Conservation (phyloP, 805 yeast genomes). For the Metschnikowia koreensis region DNA sequence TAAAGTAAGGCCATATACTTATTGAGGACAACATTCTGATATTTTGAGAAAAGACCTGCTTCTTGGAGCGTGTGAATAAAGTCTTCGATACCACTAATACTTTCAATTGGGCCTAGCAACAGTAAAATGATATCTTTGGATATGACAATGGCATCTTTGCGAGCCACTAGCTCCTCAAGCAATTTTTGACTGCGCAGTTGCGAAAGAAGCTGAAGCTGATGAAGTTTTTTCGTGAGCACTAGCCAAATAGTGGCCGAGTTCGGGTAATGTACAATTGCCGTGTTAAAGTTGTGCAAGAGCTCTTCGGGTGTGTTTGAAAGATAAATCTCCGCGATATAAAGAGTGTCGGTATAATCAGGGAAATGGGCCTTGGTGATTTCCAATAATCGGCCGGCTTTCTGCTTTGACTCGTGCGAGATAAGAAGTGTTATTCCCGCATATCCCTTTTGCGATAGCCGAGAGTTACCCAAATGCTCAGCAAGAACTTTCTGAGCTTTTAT, state of each 20-base stretch:
- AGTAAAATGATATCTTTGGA: conserved; percentile 32
- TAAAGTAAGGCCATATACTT: conserved; percentile 27
- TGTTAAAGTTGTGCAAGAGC: conserved; percentile 34
- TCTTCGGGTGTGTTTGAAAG: conserved; percentile 36
- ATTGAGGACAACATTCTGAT: conserved; percentile 23
- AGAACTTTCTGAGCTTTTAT: conserved; percentile 31
- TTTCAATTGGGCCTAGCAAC: conserved; percentile 30
- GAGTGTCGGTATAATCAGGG: conserved; percentile 24
- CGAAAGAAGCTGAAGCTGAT: conserved; percentile 33
- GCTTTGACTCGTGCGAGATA: conserved; percentile 22
- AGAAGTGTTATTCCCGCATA: conserved; percentile 39
- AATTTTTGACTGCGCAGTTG: conserved; percentile 27
- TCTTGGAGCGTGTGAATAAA: conserved; percentile 18
- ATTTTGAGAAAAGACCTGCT: conserved; percentile 14
- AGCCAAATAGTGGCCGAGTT: conserved; percentile 35
- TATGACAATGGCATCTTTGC: conserved; percentile 23
- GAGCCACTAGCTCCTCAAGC: conserved; percentile 24
- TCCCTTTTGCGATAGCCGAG: conserved; percentile 27
- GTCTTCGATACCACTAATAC: conserved; percentile 22
- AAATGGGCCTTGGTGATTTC: conserved; percentile 26
- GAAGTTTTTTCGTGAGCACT: conserved; percentile 31
- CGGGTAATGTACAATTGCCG: conserved; percentile 22
- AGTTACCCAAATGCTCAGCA: conserved; percentile 21
- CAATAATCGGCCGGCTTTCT: conserved; percentile 28
- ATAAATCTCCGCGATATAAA: conserved; percentile 25